phyloP scores from a whole-genome alignment of 176 grass and related monocot genomes.

The Elaeis guineensis region DNA sequence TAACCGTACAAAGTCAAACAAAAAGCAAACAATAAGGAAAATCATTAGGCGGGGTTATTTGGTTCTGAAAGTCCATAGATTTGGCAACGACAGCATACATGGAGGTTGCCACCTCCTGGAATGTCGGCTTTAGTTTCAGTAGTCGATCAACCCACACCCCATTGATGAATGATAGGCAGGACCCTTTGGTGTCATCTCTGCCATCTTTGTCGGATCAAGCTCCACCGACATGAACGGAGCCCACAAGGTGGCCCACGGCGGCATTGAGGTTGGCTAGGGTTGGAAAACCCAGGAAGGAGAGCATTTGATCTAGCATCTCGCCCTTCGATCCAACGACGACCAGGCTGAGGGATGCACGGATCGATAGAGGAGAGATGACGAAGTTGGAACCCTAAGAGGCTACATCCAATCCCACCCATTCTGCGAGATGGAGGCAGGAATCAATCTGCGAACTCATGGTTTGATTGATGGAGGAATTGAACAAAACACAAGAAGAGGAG shows the following conservation, averaged over 20 bases:
- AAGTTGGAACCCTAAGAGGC: conserved; percentile 24
- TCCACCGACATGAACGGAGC: neutral
- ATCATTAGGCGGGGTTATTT: neutral
- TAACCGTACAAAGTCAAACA: too few species aligned
- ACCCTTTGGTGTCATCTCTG: conserved; percentile 11
- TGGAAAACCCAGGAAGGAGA: conserved; percentile 28
- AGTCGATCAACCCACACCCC: conserved; percentile 48
- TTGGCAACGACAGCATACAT: conserved; percentile 28
- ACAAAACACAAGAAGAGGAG: too few species aligned
- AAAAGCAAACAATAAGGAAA: neutral
- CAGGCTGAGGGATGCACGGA: conserved; percentile 35
- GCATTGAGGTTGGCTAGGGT: conserved; percentile 7
- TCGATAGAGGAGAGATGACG: conserved; percentile 32
- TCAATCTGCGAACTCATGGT: neutral
- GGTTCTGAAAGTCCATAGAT: conserved; percentile 34
- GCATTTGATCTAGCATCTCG: conserved; percentile 33
- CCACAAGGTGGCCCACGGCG: conserved; percentile 16
- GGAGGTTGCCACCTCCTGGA: conserved; percentile 28
- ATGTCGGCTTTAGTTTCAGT: conserved; percentile 30
- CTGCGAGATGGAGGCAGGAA: conserved; percentile 27
- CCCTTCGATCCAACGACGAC: conserved; percentile 29
- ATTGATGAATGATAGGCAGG: conserved; percentile 48
- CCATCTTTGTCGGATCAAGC: conserved; percentile 3
- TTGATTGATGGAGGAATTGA: too few species aligned
- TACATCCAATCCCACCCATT: conserved; percentile 4